A percentile compares a stretch with the other conserved stretches of the same genome.
Conservation (phyloP, 768 basidiomycete genomes). For the Kondoa subrosea region DNA sequence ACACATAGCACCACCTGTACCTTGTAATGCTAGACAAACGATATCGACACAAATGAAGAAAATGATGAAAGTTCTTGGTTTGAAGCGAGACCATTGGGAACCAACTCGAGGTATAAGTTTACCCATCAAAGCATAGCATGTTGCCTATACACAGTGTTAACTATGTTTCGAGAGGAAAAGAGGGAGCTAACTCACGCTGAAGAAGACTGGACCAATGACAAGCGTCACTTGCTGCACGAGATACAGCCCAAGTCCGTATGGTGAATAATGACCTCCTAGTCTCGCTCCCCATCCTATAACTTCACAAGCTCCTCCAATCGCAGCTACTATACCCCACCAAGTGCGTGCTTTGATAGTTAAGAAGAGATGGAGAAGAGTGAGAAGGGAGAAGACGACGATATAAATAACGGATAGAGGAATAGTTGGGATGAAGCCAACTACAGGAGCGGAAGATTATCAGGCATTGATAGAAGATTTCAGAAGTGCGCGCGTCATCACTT, state of each 20-base stretch:
- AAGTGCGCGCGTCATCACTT: too few species aligned
- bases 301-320: neutral
- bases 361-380: neutral
- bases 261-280: neutral
- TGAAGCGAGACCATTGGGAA: neutral
- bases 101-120: neutral
- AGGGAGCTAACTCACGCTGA: neutral
- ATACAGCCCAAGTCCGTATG: neutral
- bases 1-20: neutral
- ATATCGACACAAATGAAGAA: neutral
- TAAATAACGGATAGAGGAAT: too few species aligned
- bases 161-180: neutral
- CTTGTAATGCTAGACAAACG: neutral
- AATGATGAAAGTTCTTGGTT: neutral
- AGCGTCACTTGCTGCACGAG: neutral
- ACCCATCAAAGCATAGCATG: neutral
- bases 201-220: neutral
- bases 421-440: too few species aligned
- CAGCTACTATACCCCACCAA: neutral
- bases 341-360: neutral
- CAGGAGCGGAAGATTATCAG: too few species aligned
- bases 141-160: neutral
- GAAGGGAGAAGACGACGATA: neutral
- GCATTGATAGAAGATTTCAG: too few species aligned
- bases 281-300: neutral